Percentiles rank a stretch among this genome's conserved stretches.
Evolutionary conservation across 2,329 filamentous ascomycete species (phyloP).

Genomic region (Xylariaceae sp.): DNA sequence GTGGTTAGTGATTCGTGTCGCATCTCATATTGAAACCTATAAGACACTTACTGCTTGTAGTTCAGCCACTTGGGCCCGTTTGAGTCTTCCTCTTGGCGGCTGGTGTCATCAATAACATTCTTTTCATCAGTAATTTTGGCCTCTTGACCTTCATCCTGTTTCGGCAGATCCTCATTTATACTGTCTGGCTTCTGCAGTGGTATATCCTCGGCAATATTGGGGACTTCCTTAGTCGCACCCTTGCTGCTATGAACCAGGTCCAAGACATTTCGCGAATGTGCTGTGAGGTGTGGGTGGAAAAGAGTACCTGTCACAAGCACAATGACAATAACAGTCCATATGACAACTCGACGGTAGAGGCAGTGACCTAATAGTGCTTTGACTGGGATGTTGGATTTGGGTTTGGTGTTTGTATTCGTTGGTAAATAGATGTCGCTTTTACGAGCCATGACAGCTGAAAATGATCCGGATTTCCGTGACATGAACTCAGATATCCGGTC

Average conservation of each 20-base stretch:
- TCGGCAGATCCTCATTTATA: constrained; percentile 3
- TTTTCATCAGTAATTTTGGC: constrained; percentile 6
- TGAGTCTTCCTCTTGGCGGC: constrained; percentile 5
- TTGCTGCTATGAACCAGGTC: constrained; percentile 38
- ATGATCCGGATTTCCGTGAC: constrained; percentile 31
- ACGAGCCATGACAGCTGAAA: constrained; percentile 24
- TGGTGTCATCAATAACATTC: neutral
- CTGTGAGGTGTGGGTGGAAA: constrained; percentile 41
- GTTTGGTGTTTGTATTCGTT: constrained; percentile 36
- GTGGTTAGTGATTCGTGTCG: constrained; percentile 22
- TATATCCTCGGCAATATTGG: constrained; percentile 17
- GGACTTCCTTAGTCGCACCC: constrained; percentile 17
- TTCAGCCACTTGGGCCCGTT: constrained; percentile 46
- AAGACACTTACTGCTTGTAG: constrained; percentile 50
- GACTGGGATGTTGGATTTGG: constrained; percentile 49
- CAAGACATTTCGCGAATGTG: constrained; percentile 37
- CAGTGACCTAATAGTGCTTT: constrained; percentile 57
- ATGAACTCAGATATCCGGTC: constrained; percentile 35
- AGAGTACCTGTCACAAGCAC: constrained; percentile 50
- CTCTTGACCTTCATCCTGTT: constrained; percentile 16
- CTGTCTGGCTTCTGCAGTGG: constrained; percentile 31
- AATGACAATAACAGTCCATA: constrained; percentile 54
- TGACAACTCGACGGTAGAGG: constrained; percentile 57
- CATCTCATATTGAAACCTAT: neutral
- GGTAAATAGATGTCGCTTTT: constrained; percentile 41